A percentile compares a stretch with the other conserved stretches of the same genome.
Conservation (phyloP, 2,329 filamentous ascomycete genomes). For the Xylaria sp. region DNA sequence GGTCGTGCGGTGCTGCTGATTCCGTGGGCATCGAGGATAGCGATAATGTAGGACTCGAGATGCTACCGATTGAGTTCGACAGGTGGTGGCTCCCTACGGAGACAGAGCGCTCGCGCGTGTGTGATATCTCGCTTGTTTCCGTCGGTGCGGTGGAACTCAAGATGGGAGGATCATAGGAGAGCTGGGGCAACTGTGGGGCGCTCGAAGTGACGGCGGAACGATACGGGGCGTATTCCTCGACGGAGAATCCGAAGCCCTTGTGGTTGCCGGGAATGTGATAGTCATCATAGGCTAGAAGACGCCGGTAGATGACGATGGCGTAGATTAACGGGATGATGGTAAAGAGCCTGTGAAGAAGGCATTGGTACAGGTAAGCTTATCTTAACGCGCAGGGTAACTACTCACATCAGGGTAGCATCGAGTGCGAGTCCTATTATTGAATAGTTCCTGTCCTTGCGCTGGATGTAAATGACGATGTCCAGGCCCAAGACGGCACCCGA, state of each 20-base stretch:
- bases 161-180: slow-evolving; percentile 26
- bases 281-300: slow-evolving; percentile 45
- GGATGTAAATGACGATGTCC: slow-evolving; percentile 47
- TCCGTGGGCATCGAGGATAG: slow-evolving; percentile 12
- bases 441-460: slow-evolving; percentile 42
- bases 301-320: slow-evolving; percentile 43
- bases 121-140: background rate
- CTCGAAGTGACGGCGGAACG: slow-evolving; percentile 15
- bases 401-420: slow-evolving; percentile 46
- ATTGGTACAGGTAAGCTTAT: background rate
- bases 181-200: slow-evolving; percentile 6
- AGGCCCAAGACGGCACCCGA: slow-evolving; percentile 44
- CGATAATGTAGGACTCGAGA: slow-evolving; percentile 13
- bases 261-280: slow-evolving; percentile 46
- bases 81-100: slow-evolving; percentile 23
- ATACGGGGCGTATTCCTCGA: slow-evolving; percentile 30
- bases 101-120: slow-evolving; percentile 19
- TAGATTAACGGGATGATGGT: slow-evolving; percentile 43
- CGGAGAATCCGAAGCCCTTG: slow-evolving; percentile 43
- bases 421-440: slow-evolving; percentile 45
- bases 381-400: background rate
- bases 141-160: background rate
- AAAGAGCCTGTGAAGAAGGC: slow-evolving; percentile 32
- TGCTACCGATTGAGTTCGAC: slow-evolving; percentile 21
- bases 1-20: slow-evolving; percentile 11